Evolutionary conservation across 2,329 filamentous ascomycete genomes (phyloP).

Genomic region (Ceratocystis diversiconidia): DNA sequence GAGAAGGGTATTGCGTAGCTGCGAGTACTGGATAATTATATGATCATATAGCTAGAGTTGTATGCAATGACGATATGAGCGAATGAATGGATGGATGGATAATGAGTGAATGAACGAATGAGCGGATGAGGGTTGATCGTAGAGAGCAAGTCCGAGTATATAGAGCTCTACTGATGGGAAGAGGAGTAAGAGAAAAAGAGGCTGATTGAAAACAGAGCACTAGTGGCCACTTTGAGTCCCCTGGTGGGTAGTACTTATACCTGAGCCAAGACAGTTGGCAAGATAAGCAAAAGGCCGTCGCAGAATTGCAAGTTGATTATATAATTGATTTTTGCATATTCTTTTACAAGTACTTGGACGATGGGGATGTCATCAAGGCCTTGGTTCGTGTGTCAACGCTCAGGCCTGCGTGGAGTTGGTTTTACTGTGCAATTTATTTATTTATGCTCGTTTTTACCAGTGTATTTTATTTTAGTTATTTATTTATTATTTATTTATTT

Average conservation of each 20-base stretch:
- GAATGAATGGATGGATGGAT: neutral
- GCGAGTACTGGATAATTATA: neutral
- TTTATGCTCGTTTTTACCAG: neutral
- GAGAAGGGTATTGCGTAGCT: neutral
- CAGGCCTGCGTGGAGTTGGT: neutral
- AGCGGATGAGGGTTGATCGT: too few species aligned
- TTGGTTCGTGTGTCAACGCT: conserved; percentile 5
- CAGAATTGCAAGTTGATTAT: neutral
- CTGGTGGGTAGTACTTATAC: neutral
- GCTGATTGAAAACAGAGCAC: too few species aligned
- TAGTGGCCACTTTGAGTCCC: neutral
- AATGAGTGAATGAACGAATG: too few species aligned
- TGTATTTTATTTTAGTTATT: neutral
- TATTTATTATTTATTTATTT: neutral
- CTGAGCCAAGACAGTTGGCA: neutral
- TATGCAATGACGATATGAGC: neutral
- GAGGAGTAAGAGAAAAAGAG: too few species aligned
- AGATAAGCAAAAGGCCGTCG: neutral
- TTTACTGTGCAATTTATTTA: neutral
- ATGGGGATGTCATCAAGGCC: neutral
- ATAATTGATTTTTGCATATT: neutral
- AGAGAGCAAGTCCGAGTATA: neutral
- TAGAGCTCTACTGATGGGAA: neutral
- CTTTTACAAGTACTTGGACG: neutral
- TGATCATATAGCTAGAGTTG: neutral